Base-by-base conservation (phyloP, 2,329 filamentous ascomycete genomes). In the Alternaria sp. region DNA sequence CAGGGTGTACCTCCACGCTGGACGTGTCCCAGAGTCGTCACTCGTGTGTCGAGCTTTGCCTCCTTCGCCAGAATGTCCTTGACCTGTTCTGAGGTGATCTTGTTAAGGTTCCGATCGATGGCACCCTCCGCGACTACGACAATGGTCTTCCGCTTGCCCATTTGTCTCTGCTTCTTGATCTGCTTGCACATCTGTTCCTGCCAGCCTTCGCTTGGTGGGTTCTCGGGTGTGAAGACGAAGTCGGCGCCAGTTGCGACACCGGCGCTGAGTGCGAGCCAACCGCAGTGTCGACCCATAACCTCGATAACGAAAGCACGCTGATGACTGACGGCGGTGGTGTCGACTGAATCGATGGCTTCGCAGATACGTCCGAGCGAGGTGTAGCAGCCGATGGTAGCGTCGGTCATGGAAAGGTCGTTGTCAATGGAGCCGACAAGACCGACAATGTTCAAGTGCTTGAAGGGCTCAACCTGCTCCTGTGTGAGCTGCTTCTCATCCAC, bases 41-140 rank as follows among this genome's bases (percentile, higher is more conserved):
- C 93, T 71, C 96, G 88, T 9, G 96, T 98, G 78, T 99, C 96
- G 52, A 98, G 87, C 49, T 88, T 89, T 6, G 97, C 88, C 11
- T 91, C 89, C 19, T 91, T 84, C 40, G 93, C 90, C n/a, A 99
- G 88, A 54, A 98, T 88, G 71, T 95, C 88, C 80, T 96, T 97
- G 80, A 99, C 92, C 81, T 91, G 90, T 17, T 85, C 83, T 10
- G 93, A 89, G 0, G 89, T 89, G 74, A 99, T 97, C 81, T 93
- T 95, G 77, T 91, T 91, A 62, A 97, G 88, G 57, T 95, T 83
- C 67, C 87, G 87, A 49, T 79, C 77, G n/a, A 77, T 75, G 45
- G 96, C 96, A 70, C 96, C 96, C 82, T 99, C 96, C 56, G 96
- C 96, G 56, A 99, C 91, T 73, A 99, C 97, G 74, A 99, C 95